phyloP scores from a whole-genome alignment of 495 filamentous ascomycete genomes.

The Penicillium paradoxum region DNA sequence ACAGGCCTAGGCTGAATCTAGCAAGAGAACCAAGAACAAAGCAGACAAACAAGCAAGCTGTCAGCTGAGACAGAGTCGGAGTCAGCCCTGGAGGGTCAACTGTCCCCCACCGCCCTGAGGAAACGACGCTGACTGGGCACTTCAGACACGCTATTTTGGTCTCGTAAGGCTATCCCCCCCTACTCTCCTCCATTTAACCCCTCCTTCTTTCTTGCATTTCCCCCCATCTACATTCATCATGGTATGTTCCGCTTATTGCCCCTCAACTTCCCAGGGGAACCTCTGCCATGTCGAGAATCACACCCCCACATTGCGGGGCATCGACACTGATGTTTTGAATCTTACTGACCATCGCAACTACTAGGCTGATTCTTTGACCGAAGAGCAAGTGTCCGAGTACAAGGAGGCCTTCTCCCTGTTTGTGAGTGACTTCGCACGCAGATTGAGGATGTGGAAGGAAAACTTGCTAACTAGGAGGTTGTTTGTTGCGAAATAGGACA shows the following conservation, averaged over 20 bases:
- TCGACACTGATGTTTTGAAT: slow-evolving; percentile 14
- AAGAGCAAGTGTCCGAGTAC: slow-evolving; percentile 99
- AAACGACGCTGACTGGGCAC: slow-evolving; percentile 11
- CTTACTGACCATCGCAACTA: slow-evolving; percentile 22
- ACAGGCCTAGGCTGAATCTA: background rate
- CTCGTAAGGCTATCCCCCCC: slow-evolving; percentile 25
- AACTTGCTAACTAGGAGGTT: slow-evolving; percentile 8
- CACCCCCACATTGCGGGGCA: slow-evolving; percentile 42
- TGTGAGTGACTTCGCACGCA: slow-evolving; percentile 57
- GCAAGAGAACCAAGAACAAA: background rate
- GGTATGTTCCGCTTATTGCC: slow-evolving; percentile 20
- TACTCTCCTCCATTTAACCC: slow-evolving; percentile 17
- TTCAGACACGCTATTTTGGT: slow-evolving; percentile 16
- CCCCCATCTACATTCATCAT: slow-evolving; percentile 26
- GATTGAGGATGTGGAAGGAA: slow-evolving; percentile 13
- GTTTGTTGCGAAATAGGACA: slow-evolving; percentile 63
- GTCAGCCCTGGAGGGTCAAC: slow-evolving; percentile 4
- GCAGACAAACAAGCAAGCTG: background rate
- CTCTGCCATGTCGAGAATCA: slow-evolving; percentile 4
- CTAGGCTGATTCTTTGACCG: slow-evolving; percentile 89
- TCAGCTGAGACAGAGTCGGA: background rate
- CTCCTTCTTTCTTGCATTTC: slow-evolving; percentile 11
- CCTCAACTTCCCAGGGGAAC: background rate
- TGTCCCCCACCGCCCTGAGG: slow-evolving; percentile 12
- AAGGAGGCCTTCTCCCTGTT: slow-evolving; percentile 99